A percentile compares a stretch with the other conserved stretches of the same genome.
phyloP scores from a whole-genome alignment of 495 filamentous ascomycete species.

The Aspergillus baeticus region DNA sequence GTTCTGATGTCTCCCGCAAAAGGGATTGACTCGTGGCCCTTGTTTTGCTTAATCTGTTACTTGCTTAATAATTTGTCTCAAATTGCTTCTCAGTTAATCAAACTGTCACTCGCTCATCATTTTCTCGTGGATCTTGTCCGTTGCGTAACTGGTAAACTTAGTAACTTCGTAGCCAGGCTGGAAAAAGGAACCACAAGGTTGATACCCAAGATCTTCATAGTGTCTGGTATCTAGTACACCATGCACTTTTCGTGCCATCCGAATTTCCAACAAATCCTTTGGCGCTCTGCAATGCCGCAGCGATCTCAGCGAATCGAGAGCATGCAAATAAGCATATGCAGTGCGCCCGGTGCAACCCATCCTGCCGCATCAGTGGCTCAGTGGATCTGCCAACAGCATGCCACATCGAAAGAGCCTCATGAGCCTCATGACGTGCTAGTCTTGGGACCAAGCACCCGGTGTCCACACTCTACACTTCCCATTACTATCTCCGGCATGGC shows the following conservation, averaged over 20 bases:
- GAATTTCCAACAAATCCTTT: too few relatives aligned
- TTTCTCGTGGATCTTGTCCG: too few relatives aligned
- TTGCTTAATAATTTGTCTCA: conserved; percentile 13
- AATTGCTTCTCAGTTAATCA: conserved; percentile 1
- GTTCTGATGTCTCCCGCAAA: conserved; percentile 55
- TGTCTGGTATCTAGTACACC: too few relatives aligned
- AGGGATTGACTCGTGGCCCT: conserved; percentile 57
- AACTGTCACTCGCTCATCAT: conserved; percentile 2
- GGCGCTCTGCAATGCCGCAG: too few relatives aligned
- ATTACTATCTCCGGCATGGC: not conserved
- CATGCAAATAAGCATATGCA: not conserved
- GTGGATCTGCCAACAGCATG: too few relatives aligned
- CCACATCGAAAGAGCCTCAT: not conserved
- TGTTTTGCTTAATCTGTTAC: conserved; percentile 2
- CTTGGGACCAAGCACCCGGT: not conserved
- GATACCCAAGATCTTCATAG: too few relatives aligned
- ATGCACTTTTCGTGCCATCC: too few relatives aligned
- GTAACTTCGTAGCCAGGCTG: not conserved
- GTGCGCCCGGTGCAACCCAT: not conserved
- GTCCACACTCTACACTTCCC: not conserved
- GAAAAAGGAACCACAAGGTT: too few relatives aligned
- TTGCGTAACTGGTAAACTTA: too few relatives aligned
- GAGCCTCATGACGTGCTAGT: conserved; percentile 4
- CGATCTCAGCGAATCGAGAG: too few relatives aligned
- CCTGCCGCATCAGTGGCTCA: not conserved